Percentiles rank a stretch among this genome's conserved stretches.
These are phyloP conservation scores for Axilococcus clingmanii DNA, from an alignment of 139 green algal species.

Conservation along the genomic window DNA sequence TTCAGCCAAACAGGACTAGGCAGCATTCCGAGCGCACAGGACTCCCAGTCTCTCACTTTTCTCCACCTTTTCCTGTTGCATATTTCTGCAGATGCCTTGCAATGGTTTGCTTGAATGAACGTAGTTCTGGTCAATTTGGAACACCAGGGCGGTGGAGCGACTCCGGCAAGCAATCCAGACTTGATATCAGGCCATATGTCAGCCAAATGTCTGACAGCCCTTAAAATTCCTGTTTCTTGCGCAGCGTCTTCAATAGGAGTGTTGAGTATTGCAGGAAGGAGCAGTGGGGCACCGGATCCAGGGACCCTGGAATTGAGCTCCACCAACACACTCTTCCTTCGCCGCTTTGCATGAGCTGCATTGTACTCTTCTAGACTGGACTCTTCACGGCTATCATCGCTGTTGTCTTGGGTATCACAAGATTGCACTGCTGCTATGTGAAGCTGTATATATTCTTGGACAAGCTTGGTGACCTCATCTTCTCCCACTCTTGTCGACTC, in stretches of 20 bases:
- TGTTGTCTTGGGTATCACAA: not conserved
- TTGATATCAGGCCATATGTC: not conserved
- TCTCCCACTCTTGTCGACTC: conserved; percentile 4
- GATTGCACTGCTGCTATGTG: not conserved
- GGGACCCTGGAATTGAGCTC: not conserved
- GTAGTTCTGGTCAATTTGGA: not conserved
- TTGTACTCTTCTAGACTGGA: not conserved
- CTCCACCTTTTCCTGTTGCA: not conserved
- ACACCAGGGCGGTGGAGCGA: too few species aligned
- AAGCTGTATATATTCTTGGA: conserved; percentile 10
- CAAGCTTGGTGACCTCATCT: too few species aligned
- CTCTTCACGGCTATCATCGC: not conserved
- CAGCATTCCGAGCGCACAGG: conserved; percentile 40
- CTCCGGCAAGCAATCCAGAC: not conserved
- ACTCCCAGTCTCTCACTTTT: conserved; percentile 12
- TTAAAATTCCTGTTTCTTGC: not conserved
- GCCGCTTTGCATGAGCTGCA: not conserved
- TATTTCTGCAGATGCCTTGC: not conserved
- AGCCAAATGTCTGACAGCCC: not conserved
- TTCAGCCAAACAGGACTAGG: too few species aligned
- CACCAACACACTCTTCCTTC: not conserved
- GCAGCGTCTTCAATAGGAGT: not conserved
- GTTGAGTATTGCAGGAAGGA: not conserved
- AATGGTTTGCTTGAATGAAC: not conserved
- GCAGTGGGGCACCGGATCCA: not conserved